Percentiles rank a stretch among this genome's conserved stretches.
phyloP scores from a whole-genome alignment of 805 yeast species.

The Cyberlindnera meyerae region DNA sequence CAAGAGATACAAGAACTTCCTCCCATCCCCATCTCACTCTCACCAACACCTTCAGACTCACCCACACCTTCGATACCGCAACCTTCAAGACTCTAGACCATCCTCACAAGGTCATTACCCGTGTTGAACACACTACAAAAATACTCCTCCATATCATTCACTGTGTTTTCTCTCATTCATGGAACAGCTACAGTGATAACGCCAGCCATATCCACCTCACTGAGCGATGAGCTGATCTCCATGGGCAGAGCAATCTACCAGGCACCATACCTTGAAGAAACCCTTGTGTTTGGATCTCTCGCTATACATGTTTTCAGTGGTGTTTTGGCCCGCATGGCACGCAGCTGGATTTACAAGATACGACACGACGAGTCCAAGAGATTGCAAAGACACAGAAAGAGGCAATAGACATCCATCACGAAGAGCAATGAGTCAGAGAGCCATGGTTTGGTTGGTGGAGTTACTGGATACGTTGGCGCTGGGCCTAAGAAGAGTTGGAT shows the following conservation, averaged over 20 bases:
- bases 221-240: constrained; percentile 51
- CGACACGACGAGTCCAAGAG: constrained; percentile 21
- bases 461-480: constrained; percentile 45
- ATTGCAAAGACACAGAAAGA: constrained; percentile 21
- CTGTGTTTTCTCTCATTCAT: constrained; percentile 55
- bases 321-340: constrained; percentile 36
- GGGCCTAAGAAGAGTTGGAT: constrained; percentile 47
- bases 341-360: constrained; percentile 27
- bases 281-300: constrained; percentile 43
- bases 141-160: constrained; percentile 55
- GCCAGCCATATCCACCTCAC: constrained; percentile 43
- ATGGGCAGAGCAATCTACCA: constrained; percentile 62
- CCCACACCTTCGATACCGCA: background rate
- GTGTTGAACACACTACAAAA: constrained; percentile 38
- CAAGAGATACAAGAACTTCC: background rate
- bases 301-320: constrained; percentile 53
- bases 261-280: constrained; percentile 43
- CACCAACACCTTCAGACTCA: too few relatives aligned
- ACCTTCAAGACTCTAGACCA: background rate
- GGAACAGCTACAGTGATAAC: constrained; percentile 46
- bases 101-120: constrained; percentile 10
- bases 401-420: constrained; percentile 1
- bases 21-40: background rate
- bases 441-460: constrained; percentile 58
- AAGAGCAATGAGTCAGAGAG: constrained; percentile 29